These are phyloP conservation scores for bread wheat (Triticum aestivum) DNA, from an alignment of 176 grass and related monocot species.

Conservation along the genomic window IWGSC_CS_RefSeq_v2.1 NC_057794.1:308347469-308347968, in stretches of 20 bases:
- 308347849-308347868: background rate
- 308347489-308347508: no score
- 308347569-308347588: background rate
- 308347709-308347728: background rate
- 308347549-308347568: no score
- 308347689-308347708: background rate
- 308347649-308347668: slow-evolving; percentile 2
- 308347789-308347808: background rate
- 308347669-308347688: background rate
- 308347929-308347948: slow-evolving; percentile 89
- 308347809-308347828: background rate
- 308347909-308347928: slow-evolving; percentile 31
- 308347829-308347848: background rate
- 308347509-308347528: no score
- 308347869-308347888: background rate
- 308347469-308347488: no score
- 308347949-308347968: slow-evolving; percentile 97
- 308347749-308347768: background rate
- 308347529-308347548: background rate
- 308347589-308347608: background rate
- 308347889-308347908: slow-evolving; percentile 3
- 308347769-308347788: background rate
- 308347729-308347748: background rate
- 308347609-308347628: background rate
- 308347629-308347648: background rate